Evolutionary conservation across 202 grass and related monocot genomes (phyloP), one percentile per base, ranked within the genome.

Genomic region (Cymbopogon flexuosus): DNA sequence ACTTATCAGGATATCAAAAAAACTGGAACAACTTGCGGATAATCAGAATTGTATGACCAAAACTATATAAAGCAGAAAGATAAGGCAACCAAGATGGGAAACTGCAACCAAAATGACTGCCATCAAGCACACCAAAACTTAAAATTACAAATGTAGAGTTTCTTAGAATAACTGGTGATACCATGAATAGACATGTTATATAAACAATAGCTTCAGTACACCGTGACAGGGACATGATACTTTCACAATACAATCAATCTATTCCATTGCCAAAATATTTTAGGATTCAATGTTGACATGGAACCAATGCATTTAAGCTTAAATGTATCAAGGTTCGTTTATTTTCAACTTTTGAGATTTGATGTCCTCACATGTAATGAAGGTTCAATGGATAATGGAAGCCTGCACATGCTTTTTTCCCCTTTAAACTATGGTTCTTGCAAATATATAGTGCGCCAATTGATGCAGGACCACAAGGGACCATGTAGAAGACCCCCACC

Each of bases 201-300:
- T 7, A 51, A 18, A 18, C 46, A 45, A 45, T 45, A 45, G 4
- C 15, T 54, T 54, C 36, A 5, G 14, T 22, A 76, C 3, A 76
- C 3, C 3, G 7, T 80, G 49, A 71, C 1, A 42, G 43, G 15
- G 69, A 58, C 18, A 78, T 9, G 41, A 37, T 12, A 47, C n/a
- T 84, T 83, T 82, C 56, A 86, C 10, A 65, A 78, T 21, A 47
- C 10, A 81, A 62, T 36, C 0, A 65, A 65, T 18, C 40, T 22
- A 29, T 18, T 22, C 58, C 2, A 76, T 59, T 49, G 27, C 8
- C 42, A 45, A 42, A 54, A 33, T 58, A 71, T 71, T 49, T 61
- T 65, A 78, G 66, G 52, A 65, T 81, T 62, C 40, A 45, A 2
- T 10, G 6, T 40, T 65, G 6, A 23, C 36, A 72, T 40, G 15